These are phyloP conservation scores for Elaeis oleifera DNA, from an alignment of 202 grass and related monocot genomes.

Conservation along the genomic window DNA sequence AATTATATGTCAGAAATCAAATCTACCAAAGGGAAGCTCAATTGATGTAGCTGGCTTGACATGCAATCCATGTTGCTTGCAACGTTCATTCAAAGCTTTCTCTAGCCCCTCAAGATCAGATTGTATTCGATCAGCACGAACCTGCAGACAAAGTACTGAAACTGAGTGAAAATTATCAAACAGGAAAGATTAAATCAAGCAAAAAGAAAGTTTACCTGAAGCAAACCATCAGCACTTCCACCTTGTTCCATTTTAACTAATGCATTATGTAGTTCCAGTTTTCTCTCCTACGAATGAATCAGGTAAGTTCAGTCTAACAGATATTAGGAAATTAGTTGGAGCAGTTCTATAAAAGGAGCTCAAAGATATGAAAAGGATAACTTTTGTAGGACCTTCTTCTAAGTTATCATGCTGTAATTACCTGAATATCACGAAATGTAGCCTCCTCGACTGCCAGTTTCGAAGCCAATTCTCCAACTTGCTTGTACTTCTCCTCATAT, in stretches of 20 bases:
- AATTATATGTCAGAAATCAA: conserved; percentile 11
- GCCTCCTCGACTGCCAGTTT: conserved; percentile 84
- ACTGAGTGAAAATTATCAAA: conserved; percentile 12
- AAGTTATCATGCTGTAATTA: conserved; percentile 28
- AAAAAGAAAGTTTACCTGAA: conserved; percentile 60
- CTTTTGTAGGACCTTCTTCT: conserved; percentile 7
- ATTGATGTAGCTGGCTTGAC: conserved; percentile 74
- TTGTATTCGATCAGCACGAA: conserved; percentile 96
- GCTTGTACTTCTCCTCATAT: conserved; percentile 99
- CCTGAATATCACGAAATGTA: conserved; percentile 84
- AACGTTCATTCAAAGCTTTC: conserved; percentile 77
- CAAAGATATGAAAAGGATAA: conserved; percentile 10
- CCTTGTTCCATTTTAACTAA: conserved; percentile 98
- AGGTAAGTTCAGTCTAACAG: background rate
- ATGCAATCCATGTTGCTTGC: conserved; percentile 78
- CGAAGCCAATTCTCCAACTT: conserved; percentile 89
- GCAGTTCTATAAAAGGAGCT: conserved; percentile 7
- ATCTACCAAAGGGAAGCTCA: conserved; percentile 84
- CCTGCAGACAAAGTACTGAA: conserved; percentile 32
- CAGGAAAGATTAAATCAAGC: background rate
- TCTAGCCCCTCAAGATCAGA: conserved; percentile 91
- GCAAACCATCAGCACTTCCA: conserved; percentile 92
- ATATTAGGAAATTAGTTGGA: background rate
- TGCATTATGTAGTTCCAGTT: conserved; percentile 82
- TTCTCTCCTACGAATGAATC: conserved; percentile 58